Conservation (phyloP, 1,284 basidiomycete genomes). For the Ceratobasidium sp. region DNA sequence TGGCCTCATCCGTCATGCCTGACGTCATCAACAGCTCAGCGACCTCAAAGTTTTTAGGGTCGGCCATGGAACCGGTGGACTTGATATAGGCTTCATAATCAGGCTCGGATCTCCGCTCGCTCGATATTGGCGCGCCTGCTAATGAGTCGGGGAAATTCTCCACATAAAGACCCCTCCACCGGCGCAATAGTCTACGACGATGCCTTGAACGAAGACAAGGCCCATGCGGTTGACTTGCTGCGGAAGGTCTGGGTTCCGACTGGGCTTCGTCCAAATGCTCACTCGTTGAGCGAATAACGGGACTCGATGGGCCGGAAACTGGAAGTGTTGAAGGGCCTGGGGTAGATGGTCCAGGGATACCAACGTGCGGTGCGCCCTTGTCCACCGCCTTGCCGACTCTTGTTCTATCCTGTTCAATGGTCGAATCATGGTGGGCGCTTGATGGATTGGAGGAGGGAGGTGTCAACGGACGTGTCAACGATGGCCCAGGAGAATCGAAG, state of each 20-base stretch:
- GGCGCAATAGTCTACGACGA: not conserved
- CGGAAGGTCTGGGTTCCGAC: not conserved
- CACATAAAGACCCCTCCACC: not conserved
- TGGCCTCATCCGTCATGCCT: not conserved
- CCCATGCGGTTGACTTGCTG: not conserved
- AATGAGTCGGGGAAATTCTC: too few species aligned
- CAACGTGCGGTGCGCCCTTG: too few species aligned
- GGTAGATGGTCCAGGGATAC: not conserved
- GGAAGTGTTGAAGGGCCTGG: not conserved
- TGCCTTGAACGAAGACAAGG: not conserved
- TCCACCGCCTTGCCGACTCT: too few species aligned
- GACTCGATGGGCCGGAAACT: too few species aligned
- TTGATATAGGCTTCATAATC: constrained; percentile 1
- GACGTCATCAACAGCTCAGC: constrained; percentile 12
- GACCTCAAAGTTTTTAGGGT: not conserved
- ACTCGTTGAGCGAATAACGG: too few species aligned
- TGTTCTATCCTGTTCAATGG: too few species aligned
- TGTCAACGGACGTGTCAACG: too few species aligned
- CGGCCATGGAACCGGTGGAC: not conserved
- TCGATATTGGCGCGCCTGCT: not conserved
- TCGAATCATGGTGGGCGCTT: too few species aligned
- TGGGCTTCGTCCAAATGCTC: not conserved
- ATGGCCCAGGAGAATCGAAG: too few species aligned
- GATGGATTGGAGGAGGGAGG: too few species aligned
- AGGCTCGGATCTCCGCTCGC: not conserved